Base-by-base conservation (phyloP, 148 eudicot species). In the Amaranthus palmeri region DNA sequence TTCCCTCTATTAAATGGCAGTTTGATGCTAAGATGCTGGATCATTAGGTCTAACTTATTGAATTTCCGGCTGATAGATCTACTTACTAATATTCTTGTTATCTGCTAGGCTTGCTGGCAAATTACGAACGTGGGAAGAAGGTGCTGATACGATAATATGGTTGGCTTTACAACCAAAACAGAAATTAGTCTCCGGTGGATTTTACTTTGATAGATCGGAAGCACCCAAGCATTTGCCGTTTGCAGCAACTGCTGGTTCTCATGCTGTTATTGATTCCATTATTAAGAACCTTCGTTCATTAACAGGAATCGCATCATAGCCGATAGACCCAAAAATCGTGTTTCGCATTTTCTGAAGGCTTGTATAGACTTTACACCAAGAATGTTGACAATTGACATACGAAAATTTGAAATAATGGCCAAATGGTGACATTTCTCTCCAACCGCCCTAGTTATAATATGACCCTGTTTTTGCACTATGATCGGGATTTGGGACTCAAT, bases 171-270 rank as follows among this genome's bases (percentile, higher is more conserved):
- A 89, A 71, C 88, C 91, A 0, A 89, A 86, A 80, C 93, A 91
- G 60, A 89, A 86, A 70, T 70, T 93, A 67, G 80, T 67, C 11
- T 65, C 96, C 0, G 97, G 98, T 55, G 87, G 83, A 46, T 86
- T 93, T 68, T 91, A 93, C 80, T 93, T 93, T 73, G 98, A 93
- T 61, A 88, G 98, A 78, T 88, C 91, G 49, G 90, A 84, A 85
- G 98, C 96, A 3, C 83, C 97, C 13, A 89, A 93, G 72, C 96
- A 93, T 86, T 81, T 91, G 80, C 75, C 79, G 40, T 81, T 89
- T 67, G 70, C 88, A 59, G 92, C 85, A 46, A 93, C 97, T 18
- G 65, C 74, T 68, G 86, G 86, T 14, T 89, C 98, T 70, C 91
- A 86, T 76, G 58, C 69, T 64, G 71, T 77, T 65, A 93, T 91